Base-by-base conservation (phyloP, 202 grass and related monocot species). In the Schoenoplectus tabernaemontani region DNA sequence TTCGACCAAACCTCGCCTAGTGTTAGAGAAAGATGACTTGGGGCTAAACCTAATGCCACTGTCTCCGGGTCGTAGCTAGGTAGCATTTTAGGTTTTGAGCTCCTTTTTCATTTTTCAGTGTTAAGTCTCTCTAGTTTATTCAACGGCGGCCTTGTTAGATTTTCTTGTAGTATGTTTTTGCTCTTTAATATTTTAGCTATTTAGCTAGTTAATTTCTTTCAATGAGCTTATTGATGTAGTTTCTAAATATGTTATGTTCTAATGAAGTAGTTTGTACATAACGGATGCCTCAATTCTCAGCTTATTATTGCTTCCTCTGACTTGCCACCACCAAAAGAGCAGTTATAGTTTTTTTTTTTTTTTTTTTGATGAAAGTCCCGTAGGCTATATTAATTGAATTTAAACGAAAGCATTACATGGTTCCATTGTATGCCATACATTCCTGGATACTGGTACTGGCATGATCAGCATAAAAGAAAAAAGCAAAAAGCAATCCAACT, bases 1-100 rank as follows among this genome's bases (percentile, higher is more conserved):
- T 0, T 83, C 78, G 2, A 99, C 76, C 36, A 99, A 96, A 83
- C 86, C 85, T 0, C 78, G 96, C 54, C 61, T 96, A 53, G 79
- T 78, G 13, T 65, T 88, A 50, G 86, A 89, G 36, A 33, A 83
- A 43, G 70, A 92, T 48, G 92, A 83, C 58, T 88, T 99, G 53
- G 85, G 90, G 32, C 82, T 96, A 34, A 76, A 73, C 71, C 28
- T 92, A 11, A 83, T 88, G 84, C 85, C 83, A 41, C 60, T 79
- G 47, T 91, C 84, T 9, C 77, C 85, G 57, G 66, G 79, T 77
- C 82, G 60, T 83, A 76, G 78, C 28, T 60, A 85, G 76, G 54
- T 64, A 80, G 77, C 39, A 44, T 4, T 19, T 64, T 79, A 80
- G 59, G 83, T 96, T 78, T 68, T 68, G 57, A 78, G 88, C 92